Base-by-base conservation (phyloP, 257 asterid species). In the Craterostigma plantagineum region DNA sequence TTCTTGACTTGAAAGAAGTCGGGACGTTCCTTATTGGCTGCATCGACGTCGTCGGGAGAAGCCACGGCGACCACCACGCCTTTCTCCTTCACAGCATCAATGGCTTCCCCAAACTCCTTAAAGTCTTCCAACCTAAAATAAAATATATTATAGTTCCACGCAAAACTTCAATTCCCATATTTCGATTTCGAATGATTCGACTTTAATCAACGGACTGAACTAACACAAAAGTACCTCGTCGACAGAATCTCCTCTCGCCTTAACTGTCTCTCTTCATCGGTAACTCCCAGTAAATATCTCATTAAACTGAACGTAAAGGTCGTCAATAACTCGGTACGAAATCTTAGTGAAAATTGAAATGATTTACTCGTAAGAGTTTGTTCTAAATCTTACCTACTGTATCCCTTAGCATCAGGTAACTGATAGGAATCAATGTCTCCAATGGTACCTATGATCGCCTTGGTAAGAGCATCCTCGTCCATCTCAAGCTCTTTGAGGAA, bases 371-470 rank as follows among this genome's bases (percentile, higher is more conserved):
- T 41, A 17, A 41, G 12, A 5, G 10, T 14, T 23, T 23, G 30
- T 23, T 23, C n/a, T n/a, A n/a, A 23, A 23, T 6, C 77, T 54
- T 59, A 79, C 98, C 98, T 79, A 40, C 81, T 90, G 51, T 90
- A 90, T 56, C 99, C 99, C 63, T 90, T 90, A 53, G 99, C 94
- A 57, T 83, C 99, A 46, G 95, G 95, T 42, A 90, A 83, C 69
- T 83, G 95, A 65, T 83, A 90, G 49, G 91, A 38, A 66, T 90
- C 99, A 13, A 90, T 71, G 67, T 90, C 99, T 45, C 99, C 95
- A 43, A 90, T 90, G 17, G 99, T 83, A 52, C 95, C 99, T 49
- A 90, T 90, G 52, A 90, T 90, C 51, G 99, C 91, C 75, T 83
- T 90, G 16, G 94, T 79, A 35, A 90, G 94, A 47, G 92, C 72